Conservation (phyloP, 129 eudicot genomes). For the Calendula officinalis region DNA sequence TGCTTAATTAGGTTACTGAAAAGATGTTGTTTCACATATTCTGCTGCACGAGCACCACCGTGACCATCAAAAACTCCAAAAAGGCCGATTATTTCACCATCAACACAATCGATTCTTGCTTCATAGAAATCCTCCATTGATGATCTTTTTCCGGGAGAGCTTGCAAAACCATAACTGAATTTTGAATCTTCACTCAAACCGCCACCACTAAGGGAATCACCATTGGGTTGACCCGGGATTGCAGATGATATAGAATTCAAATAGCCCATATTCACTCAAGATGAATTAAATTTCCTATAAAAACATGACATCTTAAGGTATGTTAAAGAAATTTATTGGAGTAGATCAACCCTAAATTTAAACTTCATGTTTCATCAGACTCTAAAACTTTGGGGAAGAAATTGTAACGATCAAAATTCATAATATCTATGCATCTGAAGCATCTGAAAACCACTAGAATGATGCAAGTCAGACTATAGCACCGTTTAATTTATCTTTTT, state of each 20-base stretch:
- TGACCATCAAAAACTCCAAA: slow-evolving; percentile 99
- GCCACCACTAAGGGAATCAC: slow-evolving; percentile 33
- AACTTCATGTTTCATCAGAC: too few relatives aligned
- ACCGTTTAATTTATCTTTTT: too few relatives aligned
- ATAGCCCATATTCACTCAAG: slow-evolving; percentile 28
- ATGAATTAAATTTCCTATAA: slow-evolving; percentile 15
- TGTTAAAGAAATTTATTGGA: background rate
- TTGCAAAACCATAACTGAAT: slow-evolving; percentile 90
- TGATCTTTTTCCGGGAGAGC: slow-evolving; percentile 91
- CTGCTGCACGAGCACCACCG: slow-evolving; percentile 99
- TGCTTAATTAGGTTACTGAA: slow-evolving; percentile 84
- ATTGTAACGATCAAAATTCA: too few relatives aligned
- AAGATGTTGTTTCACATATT: slow-evolving; percentile 83
- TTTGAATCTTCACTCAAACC: slow-evolving; percentile 77
- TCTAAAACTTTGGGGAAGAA: too few relatives aligned
- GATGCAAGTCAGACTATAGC: too few relatives aligned
- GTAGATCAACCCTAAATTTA: too few relatives aligned
- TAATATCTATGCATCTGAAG: too few relatives aligned
- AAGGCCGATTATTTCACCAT: slow-evolving; percentile 86
- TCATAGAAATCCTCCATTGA: slow-evolving; percentile 98
- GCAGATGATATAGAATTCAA: slow-evolving; percentile 13
- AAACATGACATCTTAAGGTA: background rate
- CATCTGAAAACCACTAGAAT: too few relatives aligned
- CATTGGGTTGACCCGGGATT: slow-evolving; percentile 26
- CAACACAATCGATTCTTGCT: slow-evolving; percentile 92